Evolutionary conservation across 2,329 filamentous ascomycete species (phyloP).

Genomic region (Botrytis medusae): DNA sequence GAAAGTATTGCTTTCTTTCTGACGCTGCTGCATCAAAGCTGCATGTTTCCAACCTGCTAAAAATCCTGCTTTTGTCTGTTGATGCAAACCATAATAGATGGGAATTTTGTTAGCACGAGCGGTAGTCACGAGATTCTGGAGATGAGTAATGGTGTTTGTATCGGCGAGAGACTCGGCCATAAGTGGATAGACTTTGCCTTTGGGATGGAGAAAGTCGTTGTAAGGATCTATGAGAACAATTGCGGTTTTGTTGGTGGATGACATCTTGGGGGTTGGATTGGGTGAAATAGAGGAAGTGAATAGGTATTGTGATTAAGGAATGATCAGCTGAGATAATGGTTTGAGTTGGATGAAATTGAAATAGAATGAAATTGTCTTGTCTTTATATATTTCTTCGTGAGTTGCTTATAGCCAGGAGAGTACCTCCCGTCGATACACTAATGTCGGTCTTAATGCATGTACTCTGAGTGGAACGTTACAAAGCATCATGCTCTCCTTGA

Average conservation of each 20-base stretch:
- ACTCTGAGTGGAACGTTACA: neutral
- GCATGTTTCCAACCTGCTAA: constrained; percentile 39
- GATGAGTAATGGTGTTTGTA: constrained; percentile 36
- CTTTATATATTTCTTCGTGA: neutral
- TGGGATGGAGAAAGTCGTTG: constrained; percentile 37
- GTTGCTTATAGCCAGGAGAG: neutral
- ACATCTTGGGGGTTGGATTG: neutral
- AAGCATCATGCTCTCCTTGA: neutral
- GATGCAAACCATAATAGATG: constrained; percentile 42
- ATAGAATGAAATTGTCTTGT: neutral
- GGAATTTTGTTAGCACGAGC: constrained; percentile 37
- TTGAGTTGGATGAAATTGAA: neutral
- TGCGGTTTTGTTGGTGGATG: constrained; percentile 25
- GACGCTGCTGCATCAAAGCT: constrained; percentile 27
- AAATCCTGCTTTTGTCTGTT: constrained; percentile 33
- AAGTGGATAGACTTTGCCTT: constrained; percentile 33
- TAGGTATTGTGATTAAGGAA: neutral
- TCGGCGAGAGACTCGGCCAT: constrained; percentile 36
- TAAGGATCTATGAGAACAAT: constrained; percentile 36
- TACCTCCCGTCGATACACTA: neutral
- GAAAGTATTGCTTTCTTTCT: constrained; percentile 32
- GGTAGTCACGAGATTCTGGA: constrained; percentile 33
- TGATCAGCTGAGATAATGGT: neutral
- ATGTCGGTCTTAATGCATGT: constrained; percentile 10
- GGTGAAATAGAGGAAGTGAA: no score